A percentile compares a stretch with the other conserved stretches of the same genome.
phyloP scores from a whole-genome alignment of 2,329 filamentous ascomycete species.

The Aspergillus arachidicola region DNA sequence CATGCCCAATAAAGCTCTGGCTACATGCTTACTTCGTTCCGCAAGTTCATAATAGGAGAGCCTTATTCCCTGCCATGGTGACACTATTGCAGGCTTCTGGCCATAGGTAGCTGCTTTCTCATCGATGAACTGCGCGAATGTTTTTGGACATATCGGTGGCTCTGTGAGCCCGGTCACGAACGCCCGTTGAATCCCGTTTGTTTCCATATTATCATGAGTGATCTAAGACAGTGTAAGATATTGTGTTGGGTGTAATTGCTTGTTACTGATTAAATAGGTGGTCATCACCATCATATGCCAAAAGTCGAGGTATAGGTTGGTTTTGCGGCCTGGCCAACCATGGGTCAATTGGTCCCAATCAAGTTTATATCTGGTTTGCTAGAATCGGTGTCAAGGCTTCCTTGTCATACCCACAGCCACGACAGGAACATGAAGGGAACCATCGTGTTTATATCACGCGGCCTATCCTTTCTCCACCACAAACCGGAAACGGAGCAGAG shows the following conservation, averaged over 20 bases:
- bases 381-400: no score
- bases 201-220: not conserved
- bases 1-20: not conserved
- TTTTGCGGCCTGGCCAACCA: not conserved
- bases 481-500: no score
- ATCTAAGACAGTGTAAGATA: no score
- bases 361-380: not conserved
- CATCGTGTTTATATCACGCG: no score
- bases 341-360: not conserved
- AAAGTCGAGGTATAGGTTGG: no score
- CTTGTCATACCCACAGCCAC: not conserved
- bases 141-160: not conserved
- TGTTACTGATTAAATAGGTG: no score
- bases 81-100: not conserved
- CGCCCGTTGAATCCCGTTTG: not conserved
- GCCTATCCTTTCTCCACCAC: no score
- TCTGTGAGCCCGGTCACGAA: not conserved
- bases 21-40: not conserved
- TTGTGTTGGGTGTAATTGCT: no score
- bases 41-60: not conserved
- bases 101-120: not conserved
- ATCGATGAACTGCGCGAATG: not conserved
- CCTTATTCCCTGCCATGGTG: not conserved
- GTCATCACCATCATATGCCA: no score
- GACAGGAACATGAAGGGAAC: no score